Conservation (phyloP, 1,284 basidiomycete species). For the Wolfiporia cocos region DNA sequence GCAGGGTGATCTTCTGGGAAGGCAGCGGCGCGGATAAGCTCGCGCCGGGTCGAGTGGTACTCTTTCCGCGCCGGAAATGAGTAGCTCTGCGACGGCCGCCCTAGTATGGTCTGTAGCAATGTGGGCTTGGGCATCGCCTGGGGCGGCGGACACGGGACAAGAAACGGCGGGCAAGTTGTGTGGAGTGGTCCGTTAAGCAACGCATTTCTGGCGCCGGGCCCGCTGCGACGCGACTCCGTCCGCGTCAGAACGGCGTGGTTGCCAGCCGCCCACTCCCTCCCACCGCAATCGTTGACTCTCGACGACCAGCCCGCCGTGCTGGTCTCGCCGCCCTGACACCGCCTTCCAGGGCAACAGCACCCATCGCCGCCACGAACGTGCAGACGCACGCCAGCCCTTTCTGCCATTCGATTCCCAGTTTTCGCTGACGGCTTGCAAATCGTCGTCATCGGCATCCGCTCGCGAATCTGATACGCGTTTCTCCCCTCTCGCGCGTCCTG, state of each 20-base stretch:
- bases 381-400: too few relatives aligned
- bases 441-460: too few relatives aligned
- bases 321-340: too few relatives aligned
- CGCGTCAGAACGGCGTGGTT: not conserved
- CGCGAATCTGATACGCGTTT: too few relatives aligned
- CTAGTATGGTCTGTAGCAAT: conserved; percentile 49
- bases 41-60: conserved; percentile 42
- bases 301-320: too few relatives aligned
- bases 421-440: too few relatives aligned
- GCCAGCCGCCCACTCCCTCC: too few relatives aligned
- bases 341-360: too few relatives aligned
- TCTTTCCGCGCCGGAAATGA: conserved; percentile 36
- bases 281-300: not conserved
- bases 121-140: conserved; percentile 48
- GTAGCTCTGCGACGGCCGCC: conserved; percentile 53
- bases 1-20: conserved; percentile 14
- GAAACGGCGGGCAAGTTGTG: not conserved
- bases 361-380: too few relatives aligned
- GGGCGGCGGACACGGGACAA: conserved; percentile 4
- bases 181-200: not conserved
- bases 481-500: too few relatives aligned
- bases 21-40: conserved; percentile 26
- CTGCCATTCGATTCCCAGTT: too few relatives aligned
- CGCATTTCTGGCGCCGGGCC: not conserved
- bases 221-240: not conserved